Conservation (phyloP, 768 basidiomycete genomes). For the Tylopilus felleus region DNA sequence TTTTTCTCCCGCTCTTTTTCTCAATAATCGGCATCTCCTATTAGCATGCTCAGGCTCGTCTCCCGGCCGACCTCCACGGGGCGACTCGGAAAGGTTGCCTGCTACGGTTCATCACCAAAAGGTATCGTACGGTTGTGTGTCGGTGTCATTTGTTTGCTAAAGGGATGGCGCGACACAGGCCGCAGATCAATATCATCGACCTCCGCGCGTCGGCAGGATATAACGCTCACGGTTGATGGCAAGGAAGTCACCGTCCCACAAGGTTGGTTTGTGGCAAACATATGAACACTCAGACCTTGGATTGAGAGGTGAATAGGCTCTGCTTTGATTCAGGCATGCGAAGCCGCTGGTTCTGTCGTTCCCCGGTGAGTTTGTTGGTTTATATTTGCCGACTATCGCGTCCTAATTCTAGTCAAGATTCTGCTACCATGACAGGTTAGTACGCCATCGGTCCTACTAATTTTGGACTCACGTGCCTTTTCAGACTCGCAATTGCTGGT, state of each 20-base stretch:
- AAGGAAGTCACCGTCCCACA: conserved; percentile 97
- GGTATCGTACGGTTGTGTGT: conserved; percentile 20
- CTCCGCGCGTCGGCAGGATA: conserved; percentile 64
- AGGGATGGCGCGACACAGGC: conserved; percentile 35
- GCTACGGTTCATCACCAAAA: conserved; percentile 36
- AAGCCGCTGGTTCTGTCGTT: conserved; percentile 79
- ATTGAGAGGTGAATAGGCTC: conserved; percentile 53
- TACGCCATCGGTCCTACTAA: not conserved
- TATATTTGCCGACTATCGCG: not conserved
- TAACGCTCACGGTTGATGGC: conserved; percentile 93
- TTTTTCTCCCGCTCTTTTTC: conserved; percentile 13
- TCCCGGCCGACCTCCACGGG: conserved; percentile 66
- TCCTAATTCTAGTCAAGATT: conserved; percentile 46
- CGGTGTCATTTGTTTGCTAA: not conserved
- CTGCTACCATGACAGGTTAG: conserved; percentile 82
- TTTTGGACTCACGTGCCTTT: conserved; percentile 1
- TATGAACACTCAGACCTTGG: not conserved
- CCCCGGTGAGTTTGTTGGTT: conserved; percentile 53
- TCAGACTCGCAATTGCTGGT: conserved; percentile 90
- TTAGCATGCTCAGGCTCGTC: conserved; percentile 65
- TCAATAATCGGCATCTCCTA: conserved; percentile 13
- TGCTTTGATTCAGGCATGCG: conserved; percentile 95
- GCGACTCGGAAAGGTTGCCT: conserved; percentile 62
- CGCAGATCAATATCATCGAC: conserved; percentile 64
- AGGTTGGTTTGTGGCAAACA: conserved; percentile 50